A percentile compares a stretch with the other conserved stretches of the same genome.
phyloP scores from a whole-genome alignment of 306 rosid genomes.

The Trifolium repens region DNA sequence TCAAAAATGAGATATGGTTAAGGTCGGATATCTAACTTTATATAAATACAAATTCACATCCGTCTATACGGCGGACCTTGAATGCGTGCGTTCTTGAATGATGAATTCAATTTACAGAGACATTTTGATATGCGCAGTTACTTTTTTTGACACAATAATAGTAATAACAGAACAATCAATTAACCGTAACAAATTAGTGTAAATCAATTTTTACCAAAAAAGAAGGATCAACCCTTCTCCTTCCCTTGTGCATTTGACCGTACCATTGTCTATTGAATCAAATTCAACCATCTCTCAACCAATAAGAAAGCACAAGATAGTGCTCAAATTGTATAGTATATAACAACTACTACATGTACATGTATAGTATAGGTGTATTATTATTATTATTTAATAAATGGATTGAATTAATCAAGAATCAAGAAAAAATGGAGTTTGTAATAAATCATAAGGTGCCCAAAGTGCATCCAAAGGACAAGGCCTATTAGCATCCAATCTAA shows the following conservation, averaged over 20 bases:
- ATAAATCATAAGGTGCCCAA: constrained; percentile 91
- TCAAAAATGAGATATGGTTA: too few relatives aligned
- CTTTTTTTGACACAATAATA: constrained; percentile 6
- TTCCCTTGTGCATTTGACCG: too few relatives aligned
- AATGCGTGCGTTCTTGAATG: too few relatives aligned
- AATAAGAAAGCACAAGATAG: neutral
- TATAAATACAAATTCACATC: too few relatives aligned
- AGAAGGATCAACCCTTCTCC: neutral
- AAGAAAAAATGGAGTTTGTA: constrained; percentile 72
- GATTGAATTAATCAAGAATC: constrained; percentile 56
- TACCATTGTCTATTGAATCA: too few relatives aligned
- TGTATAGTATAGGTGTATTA: neutral
- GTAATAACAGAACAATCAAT: constrained; percentile 10
- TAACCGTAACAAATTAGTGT: neutral
- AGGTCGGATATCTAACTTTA: too few relatives aligned
- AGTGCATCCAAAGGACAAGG: constrained; percentile 91
- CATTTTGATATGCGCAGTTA: constrained; percentile 48
- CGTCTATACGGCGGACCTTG: too few relatives aligned
- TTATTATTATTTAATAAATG: too few relatives aligned
- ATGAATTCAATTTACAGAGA: constrained; percentile 34
- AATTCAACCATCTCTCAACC: neutral
- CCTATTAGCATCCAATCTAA: constrained; percentile 76
- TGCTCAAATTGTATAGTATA: constrained; percentile 6
- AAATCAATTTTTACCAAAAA: neutral
- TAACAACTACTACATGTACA: neutral